Base-by-base conservation (phyloP, 768 basidiomycete genomes). In the Sarcodon aspratus region DNA sequence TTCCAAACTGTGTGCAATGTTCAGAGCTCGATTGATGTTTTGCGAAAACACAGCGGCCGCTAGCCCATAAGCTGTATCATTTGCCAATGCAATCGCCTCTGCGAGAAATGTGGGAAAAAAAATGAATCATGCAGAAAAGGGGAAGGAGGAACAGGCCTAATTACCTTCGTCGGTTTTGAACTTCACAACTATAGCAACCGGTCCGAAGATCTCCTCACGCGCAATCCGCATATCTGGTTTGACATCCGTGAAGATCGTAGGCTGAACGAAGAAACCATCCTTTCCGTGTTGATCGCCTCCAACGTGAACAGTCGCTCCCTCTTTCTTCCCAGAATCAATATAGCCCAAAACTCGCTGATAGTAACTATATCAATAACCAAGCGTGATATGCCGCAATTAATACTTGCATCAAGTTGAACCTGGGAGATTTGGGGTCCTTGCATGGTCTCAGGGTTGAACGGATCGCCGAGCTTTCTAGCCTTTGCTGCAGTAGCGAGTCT, bases 31-130 rank as follows among this genome's bases (percentile, higher is more conserved):
- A 54, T 75, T 78, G 68, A 95, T 65, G 64, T 94, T 74, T 58
- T 71, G 34, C 35, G 85, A 81, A 73, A 93, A 96, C 47, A 98
- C 80, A 7, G 85, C 85, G 2, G 86, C 81, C 11, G 90, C 91
- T 38, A 96, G 78, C 50, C 94, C 94, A 63, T 93, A 95, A 45
- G 69, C 58, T 0, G 87, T 84, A 61, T 95, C 83, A 65, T 99
- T 99, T 21, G 91, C 95, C 59, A 78, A 73, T 44, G 62, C 64
- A 55, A 88, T 65, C 35, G 79, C 80, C 49, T 86, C 79, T 38
- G 18, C 10, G 44, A 45, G 31, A 6, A 13, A 27, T 2, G 21
- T 27, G 5, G 21, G 5, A 2, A 27, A 5, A 27, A 27, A 27
- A 13, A 6, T 45, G 4, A 18, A 36, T 27, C 21, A 5, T 5